phyloP scores from a whole-genome alignment of 129 eudicot species.

The Calendula officinalis region DNA sequence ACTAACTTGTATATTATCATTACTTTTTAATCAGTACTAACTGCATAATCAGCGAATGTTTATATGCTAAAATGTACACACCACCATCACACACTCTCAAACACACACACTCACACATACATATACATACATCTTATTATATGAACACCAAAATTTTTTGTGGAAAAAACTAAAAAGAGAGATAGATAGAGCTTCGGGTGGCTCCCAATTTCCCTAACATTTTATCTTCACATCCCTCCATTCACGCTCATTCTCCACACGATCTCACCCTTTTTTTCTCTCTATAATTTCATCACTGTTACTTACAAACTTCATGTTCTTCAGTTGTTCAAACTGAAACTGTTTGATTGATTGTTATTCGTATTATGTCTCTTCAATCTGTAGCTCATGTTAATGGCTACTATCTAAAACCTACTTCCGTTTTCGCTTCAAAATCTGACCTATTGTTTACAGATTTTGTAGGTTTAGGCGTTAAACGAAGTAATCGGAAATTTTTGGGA shows the following conservation, averaged over 20 bases:
- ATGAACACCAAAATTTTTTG: neutral
- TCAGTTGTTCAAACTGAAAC: neutral
- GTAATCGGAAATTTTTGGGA: conserved; percentile 37
- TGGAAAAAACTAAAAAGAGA: neutral
- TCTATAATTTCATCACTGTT: neutral
- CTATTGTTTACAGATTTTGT: conserved; percentile 59
- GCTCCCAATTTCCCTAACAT: conserved; percentile 49
- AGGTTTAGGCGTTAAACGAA: conserved; percentile 44
- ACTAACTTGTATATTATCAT: too few species aligned
- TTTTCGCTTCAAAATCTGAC: conserved; percentile 46
- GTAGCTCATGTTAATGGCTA: conserved; percentile 44
- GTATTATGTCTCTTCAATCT: conserved; percentile 65
- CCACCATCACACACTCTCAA: neutral
- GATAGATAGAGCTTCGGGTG: conserved; percentile 43
- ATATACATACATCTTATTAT: too few species aligned
- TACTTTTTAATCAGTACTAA: too few species aligned
- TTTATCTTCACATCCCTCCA: conserved; percentile 55
- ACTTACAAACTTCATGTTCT: conserved; percentile 10
- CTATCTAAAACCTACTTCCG: conserved; percentile 42
- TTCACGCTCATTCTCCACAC: conserved; percentile 67
- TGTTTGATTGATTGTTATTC: neutral
- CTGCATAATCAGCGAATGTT: too few species aligned
- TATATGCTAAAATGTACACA: too few species aligned
- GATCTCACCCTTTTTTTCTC: conserved; percentile 27
- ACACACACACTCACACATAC: neutral